A percentile compares a stretch with the other conserved stretches of the same genome.
Conservation (phyloP, 768 basidiomycete genomes). For the Leccinum variicolor region DNA sequence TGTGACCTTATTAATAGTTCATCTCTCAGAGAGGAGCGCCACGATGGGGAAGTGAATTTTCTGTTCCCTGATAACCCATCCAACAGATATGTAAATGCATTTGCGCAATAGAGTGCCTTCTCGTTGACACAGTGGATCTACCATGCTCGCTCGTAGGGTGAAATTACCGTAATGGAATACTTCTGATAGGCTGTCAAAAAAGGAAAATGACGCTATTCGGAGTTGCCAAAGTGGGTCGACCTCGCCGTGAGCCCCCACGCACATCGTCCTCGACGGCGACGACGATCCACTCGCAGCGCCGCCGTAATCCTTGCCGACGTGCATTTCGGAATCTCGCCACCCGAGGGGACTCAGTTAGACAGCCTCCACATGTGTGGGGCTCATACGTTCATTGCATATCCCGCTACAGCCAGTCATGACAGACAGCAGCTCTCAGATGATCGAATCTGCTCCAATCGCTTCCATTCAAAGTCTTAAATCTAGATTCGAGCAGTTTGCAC, state of each 20-base stretch:
- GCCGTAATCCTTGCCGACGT: neutral
- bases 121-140: too few relatives aligned
- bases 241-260: neutral
- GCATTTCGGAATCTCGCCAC: neutral
- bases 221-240: conserved; percentile 10
- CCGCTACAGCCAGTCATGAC: conserved; percentile 10
- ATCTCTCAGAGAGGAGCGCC: too few relatives aligned
- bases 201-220: conserved; percentile 10
- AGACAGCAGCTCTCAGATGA: conserved; percentile 19
- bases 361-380: neutral
- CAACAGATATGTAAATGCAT: too few relatives aligned
- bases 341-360: neutral
- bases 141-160: too few relatives aligned
- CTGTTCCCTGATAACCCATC: too few relatives aligned
- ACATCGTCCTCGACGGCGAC: conserved; percentile 12
- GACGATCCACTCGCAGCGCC: neutral
- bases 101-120: too few relatives aligned
- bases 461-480: conserved; percentile 70
- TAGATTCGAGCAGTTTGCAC: conserved; percentile 66
- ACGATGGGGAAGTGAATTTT: too few relatives aligned
- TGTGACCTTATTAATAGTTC: too few relatives aligned
- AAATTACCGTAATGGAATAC: too few relatives aligned
- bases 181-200: conserved; percentile 2
- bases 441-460: conserved; percentile 54
- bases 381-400: conserved; percentile 2